Percentiles rank a stretch among this genome's conserved stretches.
Conservation (phyloP, 495 filamentous ascomycete species). For the Podospora pseudocomata region DNA sequence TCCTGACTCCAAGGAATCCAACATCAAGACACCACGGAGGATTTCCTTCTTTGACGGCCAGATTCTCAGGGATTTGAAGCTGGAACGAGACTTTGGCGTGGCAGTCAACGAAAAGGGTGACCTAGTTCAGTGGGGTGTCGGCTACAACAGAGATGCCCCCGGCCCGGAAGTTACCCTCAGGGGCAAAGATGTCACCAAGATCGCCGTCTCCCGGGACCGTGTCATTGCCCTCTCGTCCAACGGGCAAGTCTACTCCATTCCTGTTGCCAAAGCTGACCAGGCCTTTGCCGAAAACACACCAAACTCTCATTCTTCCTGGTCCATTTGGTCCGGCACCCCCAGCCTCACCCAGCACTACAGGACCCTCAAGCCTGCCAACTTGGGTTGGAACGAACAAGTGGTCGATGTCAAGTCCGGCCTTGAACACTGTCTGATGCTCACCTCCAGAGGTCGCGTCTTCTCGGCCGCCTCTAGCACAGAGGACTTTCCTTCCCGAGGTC, state of each 20-base stretch:
- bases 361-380: slow-evolving; percentile 57
- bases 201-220: slow-evolving; percentile 74
- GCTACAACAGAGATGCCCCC: slow-evolving; percentile 51
- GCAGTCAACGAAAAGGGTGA: slow-evolving; percentile 87
- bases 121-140: slow-evolving; percentile 86
- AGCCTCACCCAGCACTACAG: slow-evolving; percentile 71
- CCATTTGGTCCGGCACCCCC: slow-evolving; percentile 63
- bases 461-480: slow-evolving; percentile 74
- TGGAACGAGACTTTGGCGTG: slow-evolving; percentile 78
- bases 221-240: slow-evolving; percentile 73
- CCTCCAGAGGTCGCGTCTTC: slow-evolving; percentile 82
- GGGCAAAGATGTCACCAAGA: slow-evolving; percentile 72
- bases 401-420: slow-evolving; percentile 68
- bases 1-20: slow-evolving; percentile 70
- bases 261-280: slow-evolving; percentile 72
- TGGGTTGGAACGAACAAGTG: slow-evolving; percentile 72
- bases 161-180: slow-evolving; percentile 67
- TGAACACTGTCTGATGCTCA: slow-evolving; percentile 82
- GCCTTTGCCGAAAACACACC: slow-evolving; percentile 52
- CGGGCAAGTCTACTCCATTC: slow-evolving; percentile 83
- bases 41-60: slow-evolving; percentile 82
- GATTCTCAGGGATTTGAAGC: slow-evolving; percentile 81
- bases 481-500: slow-evolving; percentile 74
- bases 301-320: slow-evolving; percentile 47
- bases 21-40: slow-evolving; percentile 74